Evolutionary conservation across 2,329 filamentous ascomycete species (phyloP), one percentile per base, ranked within the genome.

Genomic region (Trichoderma asperellum): DNA sequence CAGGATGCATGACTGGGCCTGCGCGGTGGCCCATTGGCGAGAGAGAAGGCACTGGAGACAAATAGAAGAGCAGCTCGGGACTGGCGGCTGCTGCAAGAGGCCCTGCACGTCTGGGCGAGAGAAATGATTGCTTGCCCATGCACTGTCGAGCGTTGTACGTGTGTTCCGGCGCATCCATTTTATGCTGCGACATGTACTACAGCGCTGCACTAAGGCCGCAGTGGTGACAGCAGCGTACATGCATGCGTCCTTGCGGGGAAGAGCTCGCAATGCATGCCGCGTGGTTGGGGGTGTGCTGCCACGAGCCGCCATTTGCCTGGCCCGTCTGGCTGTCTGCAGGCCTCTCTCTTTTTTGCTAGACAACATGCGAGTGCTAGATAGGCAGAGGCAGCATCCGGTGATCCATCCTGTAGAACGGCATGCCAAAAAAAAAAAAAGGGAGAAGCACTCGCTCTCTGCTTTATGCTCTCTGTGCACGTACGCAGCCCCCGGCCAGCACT

Each of bases 1-100:
- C 27, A 35, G 37, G 52, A 65, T 65, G 62, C 62, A 65, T 65
- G 62, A 32, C 62, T 2, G 52, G 62, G 52, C 62, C 62, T 34
- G 52, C 55, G 55, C 55, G 35, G 55, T 32, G 35, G 27, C 53
- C 47, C 5, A 66, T 66, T 66, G 63, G 63, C 63, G 37, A 58
- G 37, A 10, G 35, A 24, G 35, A 35, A 66, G 63, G 58, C 63
- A 66, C 63, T 53, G 24, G 63, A 66, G 53, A 40, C 61, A 37
- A 57, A 47, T 57, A 40, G 53, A 47, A 43, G 43, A 18, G 16
- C 16, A 34, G 63, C 34, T 58, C 63, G 63, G 63, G 63, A 66
- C 53, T 58, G 52, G 63, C 53, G 63, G 63, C 63, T 66, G 57
- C 63, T 66, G 63, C 61, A 64, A 43, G 63, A 66, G 53, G 37